phyloP scores from a whole-genome alignment of 129 eudicot species.

The Cynara cardunculus region DNA sequence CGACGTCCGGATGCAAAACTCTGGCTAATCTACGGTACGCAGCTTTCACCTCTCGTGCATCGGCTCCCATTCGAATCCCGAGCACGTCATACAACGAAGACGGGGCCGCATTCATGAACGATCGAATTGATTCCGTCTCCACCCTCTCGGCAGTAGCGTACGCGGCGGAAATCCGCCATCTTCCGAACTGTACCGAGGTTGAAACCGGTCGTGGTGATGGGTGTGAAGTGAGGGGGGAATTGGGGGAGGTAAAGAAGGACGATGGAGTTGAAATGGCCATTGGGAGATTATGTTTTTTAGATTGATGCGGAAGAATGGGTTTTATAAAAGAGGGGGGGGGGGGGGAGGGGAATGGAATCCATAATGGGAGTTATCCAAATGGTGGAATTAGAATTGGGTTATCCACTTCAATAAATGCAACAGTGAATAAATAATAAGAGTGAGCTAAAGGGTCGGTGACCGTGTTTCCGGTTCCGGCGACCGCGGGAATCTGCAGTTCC shows the following conservation, averaged over 20 bases:
- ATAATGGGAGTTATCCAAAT: not conserved
- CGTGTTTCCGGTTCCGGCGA: not conserved
- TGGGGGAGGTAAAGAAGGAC: conserved; percentile 10
- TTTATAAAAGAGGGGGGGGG: not conserved
- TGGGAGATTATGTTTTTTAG: not conserved
- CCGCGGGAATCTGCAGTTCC: not conserved
- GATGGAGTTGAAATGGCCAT: conserved; percentile 6
- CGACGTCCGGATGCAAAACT: conserved; percentile 64
- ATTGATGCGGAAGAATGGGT: not conserved
- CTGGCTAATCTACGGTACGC: conserved; percentile 74
- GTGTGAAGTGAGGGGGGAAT: not conserved
- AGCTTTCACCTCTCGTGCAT: conserved; percentile 57
- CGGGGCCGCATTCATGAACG: not conserved
- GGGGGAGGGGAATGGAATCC: not conserved
- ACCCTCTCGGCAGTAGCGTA: conserved; percentile 36
- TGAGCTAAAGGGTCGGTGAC: not conserved
- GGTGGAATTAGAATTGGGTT: not conserved
- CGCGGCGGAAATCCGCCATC: conserved; percentile 26
- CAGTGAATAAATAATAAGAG: not conserved
- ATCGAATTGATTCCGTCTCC: not conserved
- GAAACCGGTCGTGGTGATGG: conserved; percentile 2
- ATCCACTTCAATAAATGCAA: not conserved
- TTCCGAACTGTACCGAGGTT: conserved; percentile 6
- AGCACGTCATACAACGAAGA: conserved; percentile 59
- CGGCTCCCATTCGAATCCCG: conserved; percentile 55